Evolutionary conservation across 2,329 filamentous ascomycete species (phyloP).

Genomic region (Paradendryphiella salina): DNA sequence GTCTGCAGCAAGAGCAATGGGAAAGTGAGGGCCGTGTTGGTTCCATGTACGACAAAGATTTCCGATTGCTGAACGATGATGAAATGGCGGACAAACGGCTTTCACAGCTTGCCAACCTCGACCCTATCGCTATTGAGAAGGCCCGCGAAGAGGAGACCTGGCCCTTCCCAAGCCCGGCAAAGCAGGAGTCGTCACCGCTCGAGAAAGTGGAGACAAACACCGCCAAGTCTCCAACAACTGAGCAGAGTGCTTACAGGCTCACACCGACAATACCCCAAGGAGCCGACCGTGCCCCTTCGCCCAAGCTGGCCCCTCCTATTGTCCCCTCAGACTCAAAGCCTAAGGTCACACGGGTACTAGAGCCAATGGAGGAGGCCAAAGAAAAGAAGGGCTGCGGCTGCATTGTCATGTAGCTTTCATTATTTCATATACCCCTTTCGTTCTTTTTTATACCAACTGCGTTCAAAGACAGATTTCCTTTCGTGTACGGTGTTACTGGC

Average conservation of each 20-base stretch:
- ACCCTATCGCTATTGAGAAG: conserved; percentile 36
- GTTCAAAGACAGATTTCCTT: conserved; percentile 31
- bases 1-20: conserved; percentile 93
- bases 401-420: conserved; percentile 66
- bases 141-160: conserved; percentile 36
- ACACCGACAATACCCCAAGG: conserved; percentile 51
- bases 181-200: conserved; percentile 20
- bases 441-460: conserved; percentile 25
- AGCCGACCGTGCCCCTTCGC: conserved; percentile 34
- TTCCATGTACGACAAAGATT: conserved; percentile 82
- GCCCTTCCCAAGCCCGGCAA: conserved; percentile 43
- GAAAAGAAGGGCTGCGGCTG: conserved; percentile 69
- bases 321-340: conserved; percentile 40
- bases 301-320: conserved; percentile 28
- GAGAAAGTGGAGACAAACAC: conserved; percentile 30
- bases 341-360: conserved; percentile 55
- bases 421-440: conserved; percentile 35
- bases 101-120: conserved; percentile 33
- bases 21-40: conserved; percentile 88
- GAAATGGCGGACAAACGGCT: conserved; percentile 49
- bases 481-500: conserved; percentile 32
- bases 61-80: conserved; percentile 75
- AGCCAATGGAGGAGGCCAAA: conserved; percentile 60
- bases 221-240: conserved; percentile 39
- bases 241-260: conserved; percentile 53